Percentiles rank a stretch among this genome's conserved stretches.
Conservation (phyloP, 2,329 filamentous ascomycete species). For the Clathrospora elynae region DNA sequence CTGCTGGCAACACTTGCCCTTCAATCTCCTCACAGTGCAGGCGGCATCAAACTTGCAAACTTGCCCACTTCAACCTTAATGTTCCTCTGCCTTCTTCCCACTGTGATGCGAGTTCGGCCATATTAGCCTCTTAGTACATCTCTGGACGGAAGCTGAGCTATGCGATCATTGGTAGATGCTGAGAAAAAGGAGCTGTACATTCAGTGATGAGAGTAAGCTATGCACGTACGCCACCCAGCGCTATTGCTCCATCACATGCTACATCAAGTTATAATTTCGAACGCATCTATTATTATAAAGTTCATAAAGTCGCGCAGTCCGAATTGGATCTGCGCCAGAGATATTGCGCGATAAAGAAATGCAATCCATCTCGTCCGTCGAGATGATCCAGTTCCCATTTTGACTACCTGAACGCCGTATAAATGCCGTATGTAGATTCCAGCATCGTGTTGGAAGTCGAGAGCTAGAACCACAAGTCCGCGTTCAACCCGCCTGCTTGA, state of each 20-base stretch:
- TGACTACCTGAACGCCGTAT: constrained; percentile 23
- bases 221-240: constrained; percentile 16
- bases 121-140: too few species aligned
- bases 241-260: constrained; percentile 14
- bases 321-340: background rate
- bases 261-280: constrained; percentile 1
- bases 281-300: constrained; percentile 22
- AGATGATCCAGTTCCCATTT: constrained; percentile 15
- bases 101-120: too few species aligned
- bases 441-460: constrained; percentile 13
- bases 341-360: constrained; percentile 1
- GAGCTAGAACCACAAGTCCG: background rate
- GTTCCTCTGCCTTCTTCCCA: too few species aligned
- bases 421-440: constrained; percentile 21
- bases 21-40: too few species aligned
- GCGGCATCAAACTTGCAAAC: too few species aligned
- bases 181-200: background rate
- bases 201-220: constrained; percentile 1
- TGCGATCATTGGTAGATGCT: too few species aligned
- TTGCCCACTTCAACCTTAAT: too few species aligned
- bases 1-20: too few species aligned
- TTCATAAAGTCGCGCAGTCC: too few species aligned
- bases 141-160: too few species aligned
- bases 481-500: constrained; percentile 32
- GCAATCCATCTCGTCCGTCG: constrained; percentile 8